These are phyloP conservation scores for Vanrija pseudolonga DNA, from an alignment of 1,284 basidiomycete genomes.

Conservation along the genomic window DNA sequence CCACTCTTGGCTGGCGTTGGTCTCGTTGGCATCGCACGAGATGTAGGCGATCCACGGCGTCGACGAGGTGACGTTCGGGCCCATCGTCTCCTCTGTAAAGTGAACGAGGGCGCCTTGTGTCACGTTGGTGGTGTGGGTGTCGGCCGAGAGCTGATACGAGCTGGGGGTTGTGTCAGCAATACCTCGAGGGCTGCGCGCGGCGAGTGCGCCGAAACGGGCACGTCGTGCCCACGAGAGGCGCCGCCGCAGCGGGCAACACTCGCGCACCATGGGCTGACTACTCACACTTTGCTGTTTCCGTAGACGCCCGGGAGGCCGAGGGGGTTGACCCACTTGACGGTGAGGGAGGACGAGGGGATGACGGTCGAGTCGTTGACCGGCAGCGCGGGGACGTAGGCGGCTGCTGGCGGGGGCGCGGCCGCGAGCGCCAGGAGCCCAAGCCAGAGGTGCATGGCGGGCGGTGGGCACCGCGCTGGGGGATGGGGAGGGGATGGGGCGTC, in stretches of 20 bases:
- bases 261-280: conserved; percentile 1
- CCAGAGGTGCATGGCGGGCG: too few relatives aligned
- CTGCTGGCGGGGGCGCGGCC: conserved; percentile 9
- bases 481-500: too few relatives aligned
- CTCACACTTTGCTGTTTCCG: conserved; percentile 33
- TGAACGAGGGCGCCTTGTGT: conserved; percentile 70
- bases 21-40: conserved; percentile 71
- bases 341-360: conserved; percentile 59
- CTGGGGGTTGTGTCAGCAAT: conserved; percentile 16
- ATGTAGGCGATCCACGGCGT: conserved; percentile 88
- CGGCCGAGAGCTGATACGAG: conserved; percentile 45
- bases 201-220: too few relatives aligned
- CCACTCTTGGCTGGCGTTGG: conserved; percentile 52
- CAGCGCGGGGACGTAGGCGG: conserved; percentile 60
- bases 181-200: background rate
- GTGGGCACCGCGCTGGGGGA: too few relatives aligned
- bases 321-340: conserved; percentile 59
- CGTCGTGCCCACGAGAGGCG: too few relatives aligned
- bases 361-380: conserved; percentile 62
- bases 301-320: conserved; percentile 22
- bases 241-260: conserved; percentile 8
- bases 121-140: conserved; percentile 35
- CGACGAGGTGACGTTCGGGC: conserved; percentile 53
- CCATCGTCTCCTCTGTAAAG: conserved; percentile 59
- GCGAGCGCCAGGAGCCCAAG: background rate